A percentile compares a stretch with the other conserved stretches of the same genome.
phyloP scores from a whole-genome alignment of 345 rosid genomes.

The Ceriops zippeliana region DNA sequence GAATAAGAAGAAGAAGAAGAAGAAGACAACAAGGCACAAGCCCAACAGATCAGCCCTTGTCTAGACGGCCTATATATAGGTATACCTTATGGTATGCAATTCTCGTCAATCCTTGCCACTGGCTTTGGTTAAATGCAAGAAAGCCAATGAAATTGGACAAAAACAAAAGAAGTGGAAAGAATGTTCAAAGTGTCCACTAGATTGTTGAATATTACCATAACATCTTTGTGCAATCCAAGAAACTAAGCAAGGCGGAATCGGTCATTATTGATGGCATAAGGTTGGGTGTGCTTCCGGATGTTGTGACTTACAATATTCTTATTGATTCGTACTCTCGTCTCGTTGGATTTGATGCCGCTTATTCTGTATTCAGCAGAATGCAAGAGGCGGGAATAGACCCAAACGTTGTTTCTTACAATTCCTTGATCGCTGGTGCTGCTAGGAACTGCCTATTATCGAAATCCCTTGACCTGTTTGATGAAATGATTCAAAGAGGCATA shows the following conservation, averaged over 20 bases:
- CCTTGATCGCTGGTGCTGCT: slow-evolving; percentile 65
- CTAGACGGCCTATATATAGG: too few species aligned
- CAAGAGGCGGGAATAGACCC: slow-evolving; percentile 59
- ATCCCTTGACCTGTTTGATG: slow-evolving; percentile 66
- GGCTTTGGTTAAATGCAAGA: background rate
- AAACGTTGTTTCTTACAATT: slow-evolving; percentile 58
- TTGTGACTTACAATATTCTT: slow-evolving; percentile 71
- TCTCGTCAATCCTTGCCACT: background rate
- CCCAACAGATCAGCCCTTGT: too few species aligned
- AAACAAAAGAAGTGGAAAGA: background rate
- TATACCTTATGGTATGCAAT: background rate
- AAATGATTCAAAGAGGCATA: slow-evolving; percentile 62
- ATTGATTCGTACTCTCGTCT: slow-evolving; percentile 62
- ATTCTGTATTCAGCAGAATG: slow-evolving; percentile 58
- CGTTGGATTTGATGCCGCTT: slow-evolving; percentile 56
- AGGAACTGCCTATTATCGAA: slow-evolving; percentile 34
- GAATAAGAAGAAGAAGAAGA: too few species aligned
- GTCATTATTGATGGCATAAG: slow-evolving; percentile 58
- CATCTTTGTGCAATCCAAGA: slow-evolving; percentile 52
- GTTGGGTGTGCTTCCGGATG: slow-evolving; percentile 75
- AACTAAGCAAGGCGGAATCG: slow-evolving; percentile 58
- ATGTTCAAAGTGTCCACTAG: slow-evolving; percentile 53
- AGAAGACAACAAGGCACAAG: too few species aligned
- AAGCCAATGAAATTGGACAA: background rate
- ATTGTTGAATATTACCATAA: slow-evolving; percentile 57